A percentile compares a stretch with the other conserved stretches of the same genome.
Conservation (phyloP, 441 rosid species). For the Adansonia rubrostipa region DNA sequence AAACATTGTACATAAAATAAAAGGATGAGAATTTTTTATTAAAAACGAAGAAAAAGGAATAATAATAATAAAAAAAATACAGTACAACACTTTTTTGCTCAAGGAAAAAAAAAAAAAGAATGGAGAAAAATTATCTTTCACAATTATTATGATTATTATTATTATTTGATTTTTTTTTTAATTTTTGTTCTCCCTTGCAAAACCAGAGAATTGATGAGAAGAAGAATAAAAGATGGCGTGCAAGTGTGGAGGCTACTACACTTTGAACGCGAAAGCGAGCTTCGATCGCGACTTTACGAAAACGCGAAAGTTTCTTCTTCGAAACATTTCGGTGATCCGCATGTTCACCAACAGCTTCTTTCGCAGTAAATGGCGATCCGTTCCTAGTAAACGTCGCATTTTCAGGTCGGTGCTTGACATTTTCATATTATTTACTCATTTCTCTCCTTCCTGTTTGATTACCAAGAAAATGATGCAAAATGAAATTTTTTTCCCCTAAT, state of each 20-base stretch:
- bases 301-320: slow-evolving; percentile 44
- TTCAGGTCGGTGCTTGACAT: slow-evolving; percentile 40
- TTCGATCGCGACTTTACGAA: slow-evolving; percentile 41
- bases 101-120: background rate
- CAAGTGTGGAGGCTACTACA: slow-evolving; percentile 46
- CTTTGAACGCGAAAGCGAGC: slow-evolving; percentile 38
- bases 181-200: background rate
- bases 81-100: background rate
- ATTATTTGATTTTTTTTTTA: background rate
- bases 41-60: background rate
- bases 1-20: background rate
- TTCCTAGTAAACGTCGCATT: slow-evolving; percentile 49
- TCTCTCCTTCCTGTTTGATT: slow-evolving; percentile 20
- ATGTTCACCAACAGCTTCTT: slow-evolving; percentile 44
- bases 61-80: background rate
- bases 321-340: slow-evolving; percentile 51
- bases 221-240: slow-evolving; percentile 41
- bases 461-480: slow-evolving; percentile 8
- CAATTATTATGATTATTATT: slow-evolving; percentile 7
- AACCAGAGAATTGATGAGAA: slow-evolving; percentile 22
- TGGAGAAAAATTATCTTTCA: slow-evolving; percentile 12
- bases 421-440: background rate
- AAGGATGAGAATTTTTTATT: background rate
- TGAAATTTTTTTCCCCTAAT: background rate
- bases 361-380: slow-evolving; percentile 46